A percentile compares a stretch with the other conserved stretches of the same genome.
Conservation (phyloP, 352 stramenopile species). For the Pythium periplocum region DNA sequence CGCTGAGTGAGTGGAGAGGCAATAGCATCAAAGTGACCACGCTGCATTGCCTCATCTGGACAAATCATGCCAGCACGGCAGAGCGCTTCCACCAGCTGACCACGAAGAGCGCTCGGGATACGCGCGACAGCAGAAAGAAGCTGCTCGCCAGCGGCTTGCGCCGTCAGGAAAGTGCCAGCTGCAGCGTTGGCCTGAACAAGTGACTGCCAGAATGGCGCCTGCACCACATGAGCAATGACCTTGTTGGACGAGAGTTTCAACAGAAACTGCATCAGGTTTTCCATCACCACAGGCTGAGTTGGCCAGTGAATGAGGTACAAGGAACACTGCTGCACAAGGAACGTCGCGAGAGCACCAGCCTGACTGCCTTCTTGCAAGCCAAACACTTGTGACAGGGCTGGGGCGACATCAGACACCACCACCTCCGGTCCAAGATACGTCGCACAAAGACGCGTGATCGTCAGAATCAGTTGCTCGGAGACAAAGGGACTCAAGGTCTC, state of each 20-base stretch:
- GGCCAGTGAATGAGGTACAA: conserved; percentile 79
- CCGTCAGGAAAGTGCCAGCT: conserved; percentile 47
- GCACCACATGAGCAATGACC: conserved; percentile 51
- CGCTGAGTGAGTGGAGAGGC: conserved; percentile 39
- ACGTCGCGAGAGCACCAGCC: conserved; percentile 54
- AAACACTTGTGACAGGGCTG: conserved; percentile 59
- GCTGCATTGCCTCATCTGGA: conserved; percentile 33
- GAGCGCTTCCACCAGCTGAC: conserved; percentile 61
- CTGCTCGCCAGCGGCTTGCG: conserved; percentile 17
- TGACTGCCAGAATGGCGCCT: conserved; percentile 56
- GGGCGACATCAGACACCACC: conserved; percentile 32
- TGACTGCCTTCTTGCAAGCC: conserved; percentile 46
- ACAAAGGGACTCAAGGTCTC: conserved; percentile 71
- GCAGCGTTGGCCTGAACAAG: conserved; percentile 69
- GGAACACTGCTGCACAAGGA: conserved; percentile 61
- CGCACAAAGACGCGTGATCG: conserved; percentile 64
- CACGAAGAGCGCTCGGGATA: conserved; percentile 51
- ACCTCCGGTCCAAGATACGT: conserved; percentile 66
- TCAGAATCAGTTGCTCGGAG: conserved; percentile 67
- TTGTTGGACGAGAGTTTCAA: conserved; percentile 60
- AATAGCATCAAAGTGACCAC: conserved; percentile 52
- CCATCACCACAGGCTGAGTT: conserved; percentile 76
- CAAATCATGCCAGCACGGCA: conserved; percentile 69
- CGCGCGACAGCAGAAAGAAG: conserved; percentile 46
- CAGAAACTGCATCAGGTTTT: conserved; percentile 77